Percentiles rank a stretch among this genome's conserved stretches.
phyloP scores from a whole-genome alignment of 2,329 filamentous ascomycete genomes.

The Diaporthe ilicicola region DNA sequence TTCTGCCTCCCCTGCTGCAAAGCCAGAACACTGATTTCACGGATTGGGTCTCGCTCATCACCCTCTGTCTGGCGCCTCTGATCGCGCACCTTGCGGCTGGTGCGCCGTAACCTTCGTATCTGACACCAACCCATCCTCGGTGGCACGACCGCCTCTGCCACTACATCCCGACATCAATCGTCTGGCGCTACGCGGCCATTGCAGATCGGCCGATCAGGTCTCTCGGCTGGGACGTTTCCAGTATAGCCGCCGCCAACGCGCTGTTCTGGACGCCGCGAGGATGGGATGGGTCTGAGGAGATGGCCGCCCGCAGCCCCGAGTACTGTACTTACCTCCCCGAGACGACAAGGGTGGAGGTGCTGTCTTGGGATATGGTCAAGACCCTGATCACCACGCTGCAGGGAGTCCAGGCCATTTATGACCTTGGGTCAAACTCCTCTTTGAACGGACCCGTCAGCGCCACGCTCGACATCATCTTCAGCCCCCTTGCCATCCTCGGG shows the following conservation, averaged over 20 bases:
- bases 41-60: not conserved
- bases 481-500: not conserved
- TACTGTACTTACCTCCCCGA: constrained; percentile 2
- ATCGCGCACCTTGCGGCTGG: constrained; percentile 18
- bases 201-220: not conserved
- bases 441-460: not conserved
- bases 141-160: constrained; percentile 7
- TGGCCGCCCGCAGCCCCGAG: not conserved
- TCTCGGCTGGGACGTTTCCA: not conserved
- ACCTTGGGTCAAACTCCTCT: not conserved
- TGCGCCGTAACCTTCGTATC: constrained; percentile 1
- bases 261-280: not conserved
- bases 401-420: not conserved
- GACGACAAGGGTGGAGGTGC: not conserved
- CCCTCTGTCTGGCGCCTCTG: constrained; percentile 4
- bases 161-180: not conserved
- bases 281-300: not conserved
- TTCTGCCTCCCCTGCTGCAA: not conserved
- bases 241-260: not conserved
- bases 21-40: not conserved
- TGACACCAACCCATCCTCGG: not conserved
- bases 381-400: not conserved
- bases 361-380: constrained; percentile 5
- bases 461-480: not conserved
- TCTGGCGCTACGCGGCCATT: constrained; percentile 14